A percentile compares a stretch with the other conserved stretches of the same genome.
These are phyloP conservation scores for Afroboletus lepidellus DNA, from an alignment of 1,284 basidiomycete genomes.

Conservation along the genomic window DNA sequence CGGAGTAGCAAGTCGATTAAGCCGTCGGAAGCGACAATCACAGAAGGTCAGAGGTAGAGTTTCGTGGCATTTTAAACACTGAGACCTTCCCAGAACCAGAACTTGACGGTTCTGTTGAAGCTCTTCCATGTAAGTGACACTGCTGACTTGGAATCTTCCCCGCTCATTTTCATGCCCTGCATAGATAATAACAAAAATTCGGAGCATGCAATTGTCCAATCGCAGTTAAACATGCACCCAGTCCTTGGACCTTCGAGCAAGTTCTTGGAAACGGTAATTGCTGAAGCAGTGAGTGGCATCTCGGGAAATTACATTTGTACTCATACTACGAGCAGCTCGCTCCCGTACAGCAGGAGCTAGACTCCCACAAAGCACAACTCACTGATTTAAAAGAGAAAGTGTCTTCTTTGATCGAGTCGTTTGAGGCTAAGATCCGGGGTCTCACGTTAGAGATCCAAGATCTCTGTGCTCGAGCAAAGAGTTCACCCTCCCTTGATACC, in stretches of 20 bases:
- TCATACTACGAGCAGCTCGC: conserved; percentile 40
- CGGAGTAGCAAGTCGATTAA: conserved; percentile 51
- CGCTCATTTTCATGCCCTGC: background rate
- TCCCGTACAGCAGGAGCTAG: conserved; percentile 47
- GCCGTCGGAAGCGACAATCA: conserved; percentile 55
- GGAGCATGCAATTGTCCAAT: conserved; percentile 5
- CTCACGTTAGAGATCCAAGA: conserved; percentile 32
- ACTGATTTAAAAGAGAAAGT: conserved; percentile 41
- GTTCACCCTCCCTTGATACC: conserved; percentile 10
- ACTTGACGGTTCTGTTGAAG: conserved; percentile 21
- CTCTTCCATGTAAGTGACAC: conserved; percentile 17
- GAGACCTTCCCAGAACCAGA: conserved; percentile 35
- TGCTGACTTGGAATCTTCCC: background rate
- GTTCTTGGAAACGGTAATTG: conserved; percentile 32
- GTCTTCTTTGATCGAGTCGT: conserved; percentile 29
- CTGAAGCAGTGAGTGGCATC: conserved; percentile 41
- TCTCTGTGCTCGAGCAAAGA: conserved; percentile 21
- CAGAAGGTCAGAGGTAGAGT: conserved; percentile 45
- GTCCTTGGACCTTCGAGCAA: conserved; percentile 17
- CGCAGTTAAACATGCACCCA: conserved; percentile 12
- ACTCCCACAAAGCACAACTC: conserved; percentile 42
- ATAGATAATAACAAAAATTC: conserved; percentile 10
- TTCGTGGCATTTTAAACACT: conserved; percentile 6
- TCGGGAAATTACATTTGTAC: background rate
- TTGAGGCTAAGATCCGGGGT: conserved; percentile 38